Percentiles rank a stretch among this genome's conserved stretches.
phyloP scores from a whole-genome alignment of 2,329 filamentous ascomycete species.

The Blumeria graminis region DNA sequence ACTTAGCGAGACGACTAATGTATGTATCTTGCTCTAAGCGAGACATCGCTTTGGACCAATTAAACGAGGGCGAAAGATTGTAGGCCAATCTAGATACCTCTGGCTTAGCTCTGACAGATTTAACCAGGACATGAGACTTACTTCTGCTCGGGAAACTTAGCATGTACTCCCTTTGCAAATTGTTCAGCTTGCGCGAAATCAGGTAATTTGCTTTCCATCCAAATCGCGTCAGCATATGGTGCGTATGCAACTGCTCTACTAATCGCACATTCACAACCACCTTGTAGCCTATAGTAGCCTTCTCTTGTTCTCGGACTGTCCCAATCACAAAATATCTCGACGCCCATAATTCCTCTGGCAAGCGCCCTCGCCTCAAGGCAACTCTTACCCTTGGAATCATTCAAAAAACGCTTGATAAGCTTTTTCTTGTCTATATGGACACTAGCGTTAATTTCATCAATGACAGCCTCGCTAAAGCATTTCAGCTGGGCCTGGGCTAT shows the following conservation, averaged over 20 bases:
- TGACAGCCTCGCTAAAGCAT: slow-evolving; percentile 77
- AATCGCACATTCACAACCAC: slow-evolving; percentile 74
- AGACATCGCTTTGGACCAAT: slow-evolving; percentile 96
- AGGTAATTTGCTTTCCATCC: slow-evolving; percentile 98
- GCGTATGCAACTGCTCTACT: slow-evolving; percentile 81
- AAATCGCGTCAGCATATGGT: slow-evolving; percentile 85
- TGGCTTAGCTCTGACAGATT: background rate
- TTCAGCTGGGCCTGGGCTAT: slow-evolving; percentile 52
- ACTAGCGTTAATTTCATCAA: slow-evolving; percentile 52
- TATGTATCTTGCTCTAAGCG: slow-evolving; percentile 88
- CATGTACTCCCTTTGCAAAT: slow-evolving; percentile 82
- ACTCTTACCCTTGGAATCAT: slow-evolving; percentile 55
- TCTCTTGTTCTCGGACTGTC: slow-evolving; percentile 79
- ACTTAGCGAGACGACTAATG: slow-evolving; percentile 60
- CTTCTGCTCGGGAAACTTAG: slow-evolving; percentile 88
- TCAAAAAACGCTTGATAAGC: slow-evolving; percentile 41
- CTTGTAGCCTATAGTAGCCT: slow-evolving; percentile 82
- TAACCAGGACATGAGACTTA: background rate
- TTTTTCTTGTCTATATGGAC: slow-evolving; percentile 42
- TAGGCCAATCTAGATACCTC: slow-evolving; percentile 40
- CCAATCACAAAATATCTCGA: slow-evolving; percentile 84
- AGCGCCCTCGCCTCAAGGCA: slow-evolving; percentile 60
- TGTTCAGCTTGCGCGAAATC: slow-evolving; percentile 79
- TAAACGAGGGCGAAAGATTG: slow-evolving; percentile 97
- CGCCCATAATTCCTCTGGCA: slow-evolving; percentile 51